Percentiles rank a stretch among this genome's conserved stretches.
These are phyloP conservation scores for Trebouxia sp. DNA, from an alignment of 139 green algal genomes.

Conservation along the genomic window DNA sequence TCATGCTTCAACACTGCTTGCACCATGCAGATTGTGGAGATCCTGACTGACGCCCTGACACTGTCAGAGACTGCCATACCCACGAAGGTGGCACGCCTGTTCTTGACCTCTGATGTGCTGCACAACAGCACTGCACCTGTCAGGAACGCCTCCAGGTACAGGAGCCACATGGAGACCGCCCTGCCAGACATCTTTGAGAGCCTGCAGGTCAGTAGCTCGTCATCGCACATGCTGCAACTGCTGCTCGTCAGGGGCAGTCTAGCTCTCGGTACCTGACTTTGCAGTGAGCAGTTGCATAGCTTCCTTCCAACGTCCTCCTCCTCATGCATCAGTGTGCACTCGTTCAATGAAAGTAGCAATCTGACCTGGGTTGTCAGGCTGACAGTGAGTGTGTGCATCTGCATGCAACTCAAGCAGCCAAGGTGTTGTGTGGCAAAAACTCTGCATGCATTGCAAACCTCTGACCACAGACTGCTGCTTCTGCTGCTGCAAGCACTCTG, in stretches of 20 bases:
- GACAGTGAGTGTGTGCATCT: too few species aligned
- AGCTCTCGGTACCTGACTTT: background rate
- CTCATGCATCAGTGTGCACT: too few species aligned
- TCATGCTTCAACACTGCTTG: background rate
- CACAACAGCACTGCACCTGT: slow-evolving; percentile 91
- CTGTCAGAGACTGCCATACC: slow-evolving; percentile 85
- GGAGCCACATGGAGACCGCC: slow-evolving; percentile 70
- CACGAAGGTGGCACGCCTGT: slow-evolving; percentile 85
- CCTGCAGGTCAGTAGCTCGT: slow-evolving; percentile 49
- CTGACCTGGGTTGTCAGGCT: too few species aligned
- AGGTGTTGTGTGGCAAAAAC: too few species aligned
- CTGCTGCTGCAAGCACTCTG: too few species aligned
- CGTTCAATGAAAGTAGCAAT: too few species aligned
- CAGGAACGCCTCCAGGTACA: slow-evolving; percentile 85
- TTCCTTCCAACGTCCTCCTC: background rate
- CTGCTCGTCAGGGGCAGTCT: too few species aligned
- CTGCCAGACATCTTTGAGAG: slow-evolving; percentile 87
- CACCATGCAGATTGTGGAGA: slow-evolving; percentile 72
- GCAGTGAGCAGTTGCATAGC: background rate
- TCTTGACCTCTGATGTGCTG: slow-evolving; percentile 92
- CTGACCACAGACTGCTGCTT: too few species aligned
- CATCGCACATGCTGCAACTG: background rate
- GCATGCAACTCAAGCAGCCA: too few species aligned
- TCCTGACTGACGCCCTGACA: slow-evolving; percentile 80
- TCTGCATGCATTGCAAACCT: too few species aligned